Evolutionary conservation across 495 filamentous ascomycete species (phyloP).

Genomic region (Penicillium turbatum): DNA sequence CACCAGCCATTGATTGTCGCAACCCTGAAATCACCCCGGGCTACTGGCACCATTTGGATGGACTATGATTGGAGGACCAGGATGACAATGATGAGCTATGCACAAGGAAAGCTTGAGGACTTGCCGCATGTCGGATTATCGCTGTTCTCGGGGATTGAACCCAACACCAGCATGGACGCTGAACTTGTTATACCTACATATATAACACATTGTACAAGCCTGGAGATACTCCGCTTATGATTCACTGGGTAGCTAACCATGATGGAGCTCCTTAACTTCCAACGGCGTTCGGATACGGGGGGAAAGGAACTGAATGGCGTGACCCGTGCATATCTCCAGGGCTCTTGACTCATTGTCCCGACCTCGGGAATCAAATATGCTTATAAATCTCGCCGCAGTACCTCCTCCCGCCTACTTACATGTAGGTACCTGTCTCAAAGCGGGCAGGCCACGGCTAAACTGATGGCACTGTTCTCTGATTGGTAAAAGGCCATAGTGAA

Average conservation of each 20-base stretch:
- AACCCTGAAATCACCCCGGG: no score
- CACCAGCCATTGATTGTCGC: slow-evolving; percentile 86
- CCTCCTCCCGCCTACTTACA: no score
- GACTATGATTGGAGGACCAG: neutral
- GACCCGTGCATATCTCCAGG: neutral
- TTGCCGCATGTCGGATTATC: no score
- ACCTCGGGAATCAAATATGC: neutral
- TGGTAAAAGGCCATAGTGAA: neutral
- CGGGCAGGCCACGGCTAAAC: neutral
- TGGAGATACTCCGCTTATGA: neutral
- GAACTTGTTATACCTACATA: neutral
- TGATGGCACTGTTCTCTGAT: neutral
- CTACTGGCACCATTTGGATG: slow-evolving; percentile 15
- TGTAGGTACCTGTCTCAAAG: no score
- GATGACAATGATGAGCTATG: slow-evolving; percentile 1
- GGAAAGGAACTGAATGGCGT: slow-evolving; percentile 1
- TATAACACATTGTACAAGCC: neutral
- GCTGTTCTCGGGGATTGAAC: no score
- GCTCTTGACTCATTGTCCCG: neutral
- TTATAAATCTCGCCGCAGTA: slow-evolving; percentile 1
- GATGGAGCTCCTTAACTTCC: neutral
- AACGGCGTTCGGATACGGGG: neutral
- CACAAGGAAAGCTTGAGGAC: neutral
- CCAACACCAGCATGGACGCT: no score
- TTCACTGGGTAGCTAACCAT: neutral